Conservation (phyloP, 345 rosid genomes). For the Chamaenerion angustifolium region DNA sequence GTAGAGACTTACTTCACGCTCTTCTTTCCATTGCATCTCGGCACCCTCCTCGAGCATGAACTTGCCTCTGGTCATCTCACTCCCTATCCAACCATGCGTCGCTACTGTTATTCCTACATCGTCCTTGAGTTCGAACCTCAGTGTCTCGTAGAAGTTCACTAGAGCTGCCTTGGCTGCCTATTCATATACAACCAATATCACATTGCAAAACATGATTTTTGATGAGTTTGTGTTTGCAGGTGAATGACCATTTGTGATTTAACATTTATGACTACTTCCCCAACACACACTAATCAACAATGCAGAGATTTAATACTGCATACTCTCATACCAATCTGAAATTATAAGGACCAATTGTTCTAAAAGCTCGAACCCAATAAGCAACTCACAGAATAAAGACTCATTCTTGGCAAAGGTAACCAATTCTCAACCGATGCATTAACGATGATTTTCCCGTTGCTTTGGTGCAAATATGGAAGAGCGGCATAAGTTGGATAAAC, state of each 20-base stretch:
- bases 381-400: slow-evolving; percentile 71
- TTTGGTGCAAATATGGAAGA: slow-evolving; percentile 54
- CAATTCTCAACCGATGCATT: slow-evolving; percentile 84
- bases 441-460: slow-evolving; percentile 53
- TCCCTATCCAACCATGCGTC: slow-evolving; percentile 86
- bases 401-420: slow-evolving; percentile 82
- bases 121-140: slow-evolving; percentile 49
- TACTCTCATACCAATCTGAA: no score
- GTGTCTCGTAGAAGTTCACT: slow-evolving; percentile 62
- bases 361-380: no score
- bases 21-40: slow-evolving; percentile 93
- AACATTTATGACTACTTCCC: no score
- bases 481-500: slow-evolving; percentile 78
- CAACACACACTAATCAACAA: no score
- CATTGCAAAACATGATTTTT: no score
- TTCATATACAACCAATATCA: not conserved
- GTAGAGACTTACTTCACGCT: slow-evolving; percentile 42
- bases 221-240: no score
- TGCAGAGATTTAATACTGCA: no score
- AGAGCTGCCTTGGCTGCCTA: slow-evolving; percentile 91
- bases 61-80: slow-evolving; percentile 64
- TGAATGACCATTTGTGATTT: no score
- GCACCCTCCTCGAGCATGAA: slow-evolving; percentile 83
- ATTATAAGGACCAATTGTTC: no score
- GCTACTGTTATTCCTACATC: slow-evolving; percentile 74